Percentiles rank a stretch among this genome's conserved stretches.
phyloP scores from a whole-genome alignment of 805 yeast genomes.

The Ogataea glucozyma region DNA sequence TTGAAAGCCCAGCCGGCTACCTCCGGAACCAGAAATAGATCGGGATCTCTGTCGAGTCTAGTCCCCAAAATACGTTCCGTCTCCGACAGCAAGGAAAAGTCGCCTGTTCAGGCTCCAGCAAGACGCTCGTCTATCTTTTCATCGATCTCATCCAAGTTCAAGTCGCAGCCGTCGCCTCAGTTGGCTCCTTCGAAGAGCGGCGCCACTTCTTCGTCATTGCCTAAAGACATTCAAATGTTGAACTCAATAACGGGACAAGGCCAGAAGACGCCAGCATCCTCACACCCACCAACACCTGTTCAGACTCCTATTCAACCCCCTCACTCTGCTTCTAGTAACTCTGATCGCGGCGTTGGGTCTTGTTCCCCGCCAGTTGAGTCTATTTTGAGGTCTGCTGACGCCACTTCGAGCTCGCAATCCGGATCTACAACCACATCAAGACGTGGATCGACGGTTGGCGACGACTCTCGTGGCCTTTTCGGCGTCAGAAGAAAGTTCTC shows the following conservation, averaged over 20 bases:
- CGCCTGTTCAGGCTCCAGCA: slow-evolving; percentile 15
- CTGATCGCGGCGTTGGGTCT: too few relatives aligned
- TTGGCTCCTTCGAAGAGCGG: slow-evolving; percentile 4
- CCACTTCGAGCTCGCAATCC: not conserved
- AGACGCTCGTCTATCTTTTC: slow-evolving; percentile 34
- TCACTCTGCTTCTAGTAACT: too few relatives aligned
- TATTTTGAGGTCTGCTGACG: not conserved
- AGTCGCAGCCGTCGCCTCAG: slow-evolving; percentile 18
- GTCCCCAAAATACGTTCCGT: slow-evolving; percentile 16
- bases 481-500: slow-evolving; percentile 2
- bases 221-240: not conserved
- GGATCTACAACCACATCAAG: not conserved
- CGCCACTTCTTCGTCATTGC: slow-evolving; percentile 5
- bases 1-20: slow-evolving; percentile 3
- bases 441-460: not conserved
- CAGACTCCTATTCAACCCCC: too few relatives aligned
- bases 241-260: not conserved
- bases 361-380: slow-evolving; percentile 1
- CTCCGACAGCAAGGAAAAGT: slow-evolving; percentile 23
- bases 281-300: too few relatives aligned
- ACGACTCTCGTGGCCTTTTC: not conserved
- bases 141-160: slow-evolving; percentile 37
- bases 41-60: slow-evolving; percentile 20
- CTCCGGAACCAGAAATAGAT: slow-evolving; percentile 17
- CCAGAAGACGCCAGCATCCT: too few relatives aligned